phyloP scores from a whole-genome alignment of 371 early-diverging fungal species.

The Pancytospora epiphaga region DNA sequence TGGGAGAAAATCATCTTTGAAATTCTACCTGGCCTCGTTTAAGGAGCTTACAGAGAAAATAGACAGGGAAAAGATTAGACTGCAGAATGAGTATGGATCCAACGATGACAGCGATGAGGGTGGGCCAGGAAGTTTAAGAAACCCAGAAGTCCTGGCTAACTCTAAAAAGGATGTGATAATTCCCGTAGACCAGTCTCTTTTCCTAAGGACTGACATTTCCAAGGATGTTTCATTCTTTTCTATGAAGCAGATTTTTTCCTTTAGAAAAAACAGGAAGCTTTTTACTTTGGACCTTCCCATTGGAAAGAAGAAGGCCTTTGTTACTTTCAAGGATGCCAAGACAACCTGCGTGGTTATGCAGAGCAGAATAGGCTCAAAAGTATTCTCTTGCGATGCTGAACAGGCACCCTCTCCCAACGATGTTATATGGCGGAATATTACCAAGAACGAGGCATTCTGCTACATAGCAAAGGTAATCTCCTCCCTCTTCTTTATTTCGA shows the following conservation, averaged over 20 bases:
- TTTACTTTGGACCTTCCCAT: constrained; percentile 57
- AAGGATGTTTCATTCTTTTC: constrained; percentile 54
- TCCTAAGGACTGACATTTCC: constrained; percentile 31
- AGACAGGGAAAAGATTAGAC: constrained; percentile 28
- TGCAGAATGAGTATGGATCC: constrained; percentile 11
- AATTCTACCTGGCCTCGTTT: constrained; percentile 23
- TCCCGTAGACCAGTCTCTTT: constrained; percentile 23
- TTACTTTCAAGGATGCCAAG: constrained; percentile 51
- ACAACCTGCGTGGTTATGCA: constrained; percentile 51
- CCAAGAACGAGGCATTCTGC: constrained; percentile 22
- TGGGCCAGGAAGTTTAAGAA: background rate
- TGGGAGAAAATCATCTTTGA: background rate
- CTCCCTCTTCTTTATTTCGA: constrained; percentile 47
- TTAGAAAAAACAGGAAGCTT: constrained; percentile 27
- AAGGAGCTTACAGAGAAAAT: constrained; percentile 28
- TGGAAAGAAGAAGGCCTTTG: constrained; percentile 53
- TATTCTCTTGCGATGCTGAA: constrained; percentile 51
- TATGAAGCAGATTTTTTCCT: constrained; percentile 36
- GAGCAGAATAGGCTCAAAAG: constrained; percentile 53
- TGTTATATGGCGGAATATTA: constrained; percentile 57
- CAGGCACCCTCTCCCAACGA: constrained; percentile 60
- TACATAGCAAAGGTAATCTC: constrained; percentile 43
- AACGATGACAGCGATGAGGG: constrained; percentile 10
- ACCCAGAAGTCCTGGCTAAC: constrained; percentile 6
- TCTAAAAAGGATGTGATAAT: constrained; percentile 12